These are phyloP conservation scores for Fusarium ambrosium DNA, from an alignment of 2,329 filamentous ascomycete species.

Conservation along the genomic window DNA sequence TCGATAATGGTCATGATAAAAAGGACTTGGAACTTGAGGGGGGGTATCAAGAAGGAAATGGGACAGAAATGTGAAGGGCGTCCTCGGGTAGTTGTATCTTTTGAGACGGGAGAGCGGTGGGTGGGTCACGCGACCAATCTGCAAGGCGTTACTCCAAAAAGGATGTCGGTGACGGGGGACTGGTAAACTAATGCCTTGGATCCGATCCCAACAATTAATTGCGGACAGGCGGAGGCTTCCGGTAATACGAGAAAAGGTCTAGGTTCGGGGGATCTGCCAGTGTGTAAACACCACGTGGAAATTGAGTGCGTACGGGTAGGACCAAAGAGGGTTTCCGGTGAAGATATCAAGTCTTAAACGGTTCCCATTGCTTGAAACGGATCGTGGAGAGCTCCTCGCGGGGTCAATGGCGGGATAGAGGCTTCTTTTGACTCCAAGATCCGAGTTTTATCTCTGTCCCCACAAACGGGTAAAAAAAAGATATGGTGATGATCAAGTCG, in stretches of 20 bases:
- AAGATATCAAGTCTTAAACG: constrained; percentile 24
- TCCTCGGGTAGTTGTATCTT: constrained; percentile 15
- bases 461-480: constrained; percentile 3
- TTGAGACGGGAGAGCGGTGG: constrained; percentile 27
- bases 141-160: constrained; percentile 36
- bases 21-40: not conserved
- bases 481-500: not conserved
- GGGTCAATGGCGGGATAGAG: constrained; percentile 31
- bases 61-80: constrained; percentile 12
- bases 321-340: not conserved
- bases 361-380: constrained; percentile 22
- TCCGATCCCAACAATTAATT: constrained; percentile 37
- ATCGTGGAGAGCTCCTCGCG: constrained; percentile 15
- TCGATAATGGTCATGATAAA: constrained; percentile 75
- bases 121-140: constrained; percentile 48
- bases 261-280: not conserved
- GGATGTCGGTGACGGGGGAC: constrained; percentile 42
- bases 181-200: constrained; percentile 19
- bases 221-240: constrained; percentile 32
- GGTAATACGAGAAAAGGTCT: constrained; percentile 8
- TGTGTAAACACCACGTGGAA: not conserved
- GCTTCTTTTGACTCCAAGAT: constrained; percentile 8
- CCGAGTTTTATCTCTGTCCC: constrained; percentile 12
- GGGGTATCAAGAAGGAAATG: constrained; percentile 6
- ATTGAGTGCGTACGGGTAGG: not conserved